phyloP scores from a whole-genome alignment of 306 rosid species.

The Prunus kanzakura region DNA sequence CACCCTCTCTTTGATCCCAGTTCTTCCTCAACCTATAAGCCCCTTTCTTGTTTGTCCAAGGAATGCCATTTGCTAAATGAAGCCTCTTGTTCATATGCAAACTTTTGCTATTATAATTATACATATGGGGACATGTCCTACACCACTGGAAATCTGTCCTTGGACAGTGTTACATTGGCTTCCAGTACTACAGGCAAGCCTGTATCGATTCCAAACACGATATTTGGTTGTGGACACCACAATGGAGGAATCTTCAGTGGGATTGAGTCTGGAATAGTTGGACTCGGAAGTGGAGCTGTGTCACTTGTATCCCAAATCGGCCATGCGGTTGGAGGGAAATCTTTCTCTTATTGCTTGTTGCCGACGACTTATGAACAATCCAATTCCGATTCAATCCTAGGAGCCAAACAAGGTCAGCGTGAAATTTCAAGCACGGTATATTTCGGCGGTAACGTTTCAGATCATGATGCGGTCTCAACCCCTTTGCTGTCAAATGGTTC shows the following conservation, averaged over 20 bases:
- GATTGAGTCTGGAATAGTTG: constrained; percentile 8
- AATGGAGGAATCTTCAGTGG: constrained; percentile 1
- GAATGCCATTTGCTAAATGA: neutral
- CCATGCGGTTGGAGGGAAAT: neutral
- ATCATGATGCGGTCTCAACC: neutral
- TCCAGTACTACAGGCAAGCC: neutral
- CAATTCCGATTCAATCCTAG: neutral
- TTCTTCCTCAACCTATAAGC: neutral
- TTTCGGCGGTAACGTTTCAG: constrained; percentile 6
- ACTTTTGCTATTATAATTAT: neutral
- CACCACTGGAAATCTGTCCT: neutral
- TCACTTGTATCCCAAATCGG: constrained; percentile 14
- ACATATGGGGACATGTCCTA: neutral
- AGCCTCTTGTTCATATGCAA: neutral
- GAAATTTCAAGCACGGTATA: constrained; percentile 10
- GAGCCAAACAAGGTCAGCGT: neutral
- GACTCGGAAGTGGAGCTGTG: constrained; percentile 1
- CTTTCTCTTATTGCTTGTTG: constrained; percentile 22
- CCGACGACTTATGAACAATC: neutral
- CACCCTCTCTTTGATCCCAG: neutral
- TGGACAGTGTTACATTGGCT: neutral
- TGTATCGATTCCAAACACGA: neutral
- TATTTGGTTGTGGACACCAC: constrained; percentile 2
- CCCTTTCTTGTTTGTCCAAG: neutral
- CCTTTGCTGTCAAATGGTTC: constrained; percentile 7